These are phyloP conservation scores for Trametes villosa DNA, from an alignment of 768 basidiomycete species.

Conservation along the genomic window DNA sequence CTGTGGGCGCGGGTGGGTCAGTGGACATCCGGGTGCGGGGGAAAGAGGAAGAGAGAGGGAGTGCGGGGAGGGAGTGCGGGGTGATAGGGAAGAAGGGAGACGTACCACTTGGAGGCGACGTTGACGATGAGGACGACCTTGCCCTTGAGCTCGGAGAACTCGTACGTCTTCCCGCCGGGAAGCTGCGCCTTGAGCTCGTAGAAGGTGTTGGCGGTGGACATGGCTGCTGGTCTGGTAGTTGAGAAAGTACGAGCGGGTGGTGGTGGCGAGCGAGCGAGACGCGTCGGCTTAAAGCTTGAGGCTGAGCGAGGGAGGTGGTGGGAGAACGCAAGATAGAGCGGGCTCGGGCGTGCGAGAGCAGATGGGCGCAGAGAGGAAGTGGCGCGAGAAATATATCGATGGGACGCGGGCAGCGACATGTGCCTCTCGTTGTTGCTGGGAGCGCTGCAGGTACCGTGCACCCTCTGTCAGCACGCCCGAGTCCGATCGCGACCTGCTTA, in stretches of 20 bases:
- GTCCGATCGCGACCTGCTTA: no score
- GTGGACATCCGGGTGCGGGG: neutral
- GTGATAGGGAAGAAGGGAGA: no score
- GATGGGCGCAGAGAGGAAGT: neutral
- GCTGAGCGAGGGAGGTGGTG: neutral
- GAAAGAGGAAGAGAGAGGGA: neutral
- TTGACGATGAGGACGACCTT: constrained; percentile 83
- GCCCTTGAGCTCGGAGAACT: constrained; percentile 73
- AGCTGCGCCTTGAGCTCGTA: constrained; percentile 71
- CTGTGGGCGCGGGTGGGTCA: constrained; percentile 39
- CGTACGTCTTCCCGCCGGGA: constrained; percentile 56
- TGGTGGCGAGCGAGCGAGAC: neutral
- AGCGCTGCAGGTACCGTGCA: no score
- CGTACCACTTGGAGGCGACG: constrained; percentile 74
- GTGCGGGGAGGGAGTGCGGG: neutral
- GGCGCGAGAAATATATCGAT: neutral
- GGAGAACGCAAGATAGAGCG: neutral
- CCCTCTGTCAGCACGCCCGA: no score
- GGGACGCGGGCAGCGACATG: neutral
- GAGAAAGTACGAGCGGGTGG: neutral
- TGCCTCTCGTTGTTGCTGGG: neutral
- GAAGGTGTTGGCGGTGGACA: constrained; percentile 46
- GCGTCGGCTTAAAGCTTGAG: neutral
- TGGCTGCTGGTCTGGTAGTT: constrained; percentile 1
- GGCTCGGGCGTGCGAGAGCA: neutral